Conservation (phyloP, 2,329 filamentous ascomycete genomes). For the Microsporum ferrugineum region DNA sequence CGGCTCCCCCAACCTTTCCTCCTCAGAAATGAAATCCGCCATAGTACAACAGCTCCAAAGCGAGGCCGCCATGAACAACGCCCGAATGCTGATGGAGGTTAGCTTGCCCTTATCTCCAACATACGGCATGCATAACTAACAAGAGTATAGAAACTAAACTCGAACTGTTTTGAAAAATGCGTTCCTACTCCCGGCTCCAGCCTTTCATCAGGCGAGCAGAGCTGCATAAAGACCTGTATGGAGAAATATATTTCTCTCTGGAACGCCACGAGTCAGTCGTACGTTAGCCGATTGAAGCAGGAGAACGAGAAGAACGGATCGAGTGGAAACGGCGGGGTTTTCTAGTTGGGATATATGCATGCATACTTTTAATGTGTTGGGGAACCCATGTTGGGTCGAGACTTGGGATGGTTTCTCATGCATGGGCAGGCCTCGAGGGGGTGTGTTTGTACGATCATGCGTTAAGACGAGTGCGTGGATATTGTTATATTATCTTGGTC, state of each 20-base stretch:
- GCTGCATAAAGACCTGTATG: slow-evolving; percentile 65
- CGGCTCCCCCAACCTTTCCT: slow-evolving; percentile 20
- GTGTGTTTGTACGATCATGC: too few species aligned
- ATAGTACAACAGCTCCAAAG: slow-evolving; percentile 53
- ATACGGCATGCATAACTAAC: neutral
- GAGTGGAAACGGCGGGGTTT: neutral
- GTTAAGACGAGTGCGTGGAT: too few species aligned
- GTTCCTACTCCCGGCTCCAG: slow-evolving; percentile 52
- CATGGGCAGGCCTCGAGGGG: too few species aligned
- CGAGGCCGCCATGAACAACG: slow-evolving; percentile 57
- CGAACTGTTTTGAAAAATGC: slow-evolving; percentile 70
- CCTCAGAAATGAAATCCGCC: slow-evolving; percentile 38
- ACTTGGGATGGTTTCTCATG: too few species aligned
- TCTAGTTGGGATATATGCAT: neutral
- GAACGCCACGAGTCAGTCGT: slow-evolving; percentile 61
- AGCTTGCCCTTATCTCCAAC: neutral
- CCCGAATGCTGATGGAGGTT: slow-evolving; percentile 58
- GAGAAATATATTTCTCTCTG: slow-evolving; percentile 75
- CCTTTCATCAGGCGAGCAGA: slow-evolving; percentile 55
- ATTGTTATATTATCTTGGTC: too few species aligned
- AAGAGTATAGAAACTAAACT: slow-evolving; percentile 57
- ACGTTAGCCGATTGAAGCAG: slow-evolving; percentile 47
- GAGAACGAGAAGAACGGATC: slow-evolving; percentile 28
- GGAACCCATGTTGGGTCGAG: neutral
- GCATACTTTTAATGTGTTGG: neutral